Conservation (phyloP, 495 filamentous ascomycete species). For the Achaetomiella virescens region DNA sequence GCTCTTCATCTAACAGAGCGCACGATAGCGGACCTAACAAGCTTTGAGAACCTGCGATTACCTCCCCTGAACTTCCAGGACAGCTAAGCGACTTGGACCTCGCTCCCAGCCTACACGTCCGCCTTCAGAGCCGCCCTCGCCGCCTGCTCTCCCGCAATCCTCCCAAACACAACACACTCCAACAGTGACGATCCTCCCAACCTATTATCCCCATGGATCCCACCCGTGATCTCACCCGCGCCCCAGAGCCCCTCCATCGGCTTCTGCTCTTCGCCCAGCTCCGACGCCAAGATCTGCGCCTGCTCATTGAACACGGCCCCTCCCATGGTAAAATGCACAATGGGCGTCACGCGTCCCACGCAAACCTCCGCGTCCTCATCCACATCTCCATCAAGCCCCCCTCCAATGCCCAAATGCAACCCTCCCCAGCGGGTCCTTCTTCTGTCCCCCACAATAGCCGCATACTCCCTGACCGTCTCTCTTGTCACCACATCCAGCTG, state of each 20-base stretch:
- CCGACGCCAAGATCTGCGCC: conserved; percentile 34
- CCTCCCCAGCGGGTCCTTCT: conserved; percentile 38
- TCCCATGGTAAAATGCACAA: conserved; percentile 57
- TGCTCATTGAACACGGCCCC: conserved; percentile 44
- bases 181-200: conserved; percentile 47
- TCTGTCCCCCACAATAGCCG: conserved; percentile 31
- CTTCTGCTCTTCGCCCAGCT: conserved; percentile 22
- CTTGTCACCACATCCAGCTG: conserved; percentile 40
- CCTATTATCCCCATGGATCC: conserved; percentile 51
- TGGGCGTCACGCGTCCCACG: conserved; percentile 52
- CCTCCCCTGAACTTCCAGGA: too few relatives aligned
- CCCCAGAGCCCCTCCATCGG: conserved; percentile 45
- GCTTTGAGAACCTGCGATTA: too few relatives aligned
- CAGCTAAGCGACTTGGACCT: too few relatives aligned
- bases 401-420: conserved; percentile 49
- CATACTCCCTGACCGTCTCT: conserved; percentile 43
- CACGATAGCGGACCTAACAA: too few relatives aligned
- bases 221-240: conserved; percentile 51
- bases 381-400: conserved; percentile 16
- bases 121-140: conserved; percentile 18
- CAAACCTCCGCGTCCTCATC: conserved; percentile 45
- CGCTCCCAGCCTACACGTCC: too few relatives aligned
- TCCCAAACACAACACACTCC: conserved; percentile 56
- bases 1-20: too few relatives aligned
- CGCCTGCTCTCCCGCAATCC: conserved; percentile 47